Conservation (phyloP, 2,329 filamentous ascomycete genomes). For the Alternaria metachromatica region DNA sequence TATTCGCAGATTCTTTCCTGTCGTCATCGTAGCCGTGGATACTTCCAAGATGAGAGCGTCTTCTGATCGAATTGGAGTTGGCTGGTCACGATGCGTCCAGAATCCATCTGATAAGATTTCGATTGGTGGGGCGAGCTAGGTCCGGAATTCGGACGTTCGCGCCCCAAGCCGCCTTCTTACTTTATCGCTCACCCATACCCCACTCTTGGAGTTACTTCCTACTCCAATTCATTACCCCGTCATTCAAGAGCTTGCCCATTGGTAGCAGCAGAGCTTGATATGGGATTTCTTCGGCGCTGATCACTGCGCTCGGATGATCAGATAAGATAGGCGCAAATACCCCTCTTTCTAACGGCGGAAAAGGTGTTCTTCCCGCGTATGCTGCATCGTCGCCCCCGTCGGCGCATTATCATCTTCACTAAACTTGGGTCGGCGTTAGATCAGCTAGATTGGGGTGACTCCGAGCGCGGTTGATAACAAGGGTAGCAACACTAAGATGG, state of each 20-base stretch:
- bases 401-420: background rate
- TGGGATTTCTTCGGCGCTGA: background rate
- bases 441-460: background rate
- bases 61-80: background rate
- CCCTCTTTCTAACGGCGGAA: constrained; percentile 5
- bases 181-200: background rate
- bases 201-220: background rate
- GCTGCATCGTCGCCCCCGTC: background rate
- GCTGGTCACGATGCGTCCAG: background rate
- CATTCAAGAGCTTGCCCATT: background rate
- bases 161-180: background rate
- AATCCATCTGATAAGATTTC: constrained; percentile 21
- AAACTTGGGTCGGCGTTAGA: background rate
- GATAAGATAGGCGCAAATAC: constrained; percentile 8
- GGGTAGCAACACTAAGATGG: constrained; percentile 3
- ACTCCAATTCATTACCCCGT: background rate
- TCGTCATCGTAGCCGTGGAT: constrained; percentile 8
- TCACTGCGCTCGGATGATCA: background rate
- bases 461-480: background rate
- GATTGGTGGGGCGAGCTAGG: constrained; percentile 13
- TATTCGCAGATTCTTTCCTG: constrained; percentile 44
- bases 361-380: background rate
- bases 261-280: background rate
- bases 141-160: background rate
- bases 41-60: background rate